Base-by-base conservation (phyloP, 129 eudicot genomes). In the Saposhnikovia divaricata region DNA sequence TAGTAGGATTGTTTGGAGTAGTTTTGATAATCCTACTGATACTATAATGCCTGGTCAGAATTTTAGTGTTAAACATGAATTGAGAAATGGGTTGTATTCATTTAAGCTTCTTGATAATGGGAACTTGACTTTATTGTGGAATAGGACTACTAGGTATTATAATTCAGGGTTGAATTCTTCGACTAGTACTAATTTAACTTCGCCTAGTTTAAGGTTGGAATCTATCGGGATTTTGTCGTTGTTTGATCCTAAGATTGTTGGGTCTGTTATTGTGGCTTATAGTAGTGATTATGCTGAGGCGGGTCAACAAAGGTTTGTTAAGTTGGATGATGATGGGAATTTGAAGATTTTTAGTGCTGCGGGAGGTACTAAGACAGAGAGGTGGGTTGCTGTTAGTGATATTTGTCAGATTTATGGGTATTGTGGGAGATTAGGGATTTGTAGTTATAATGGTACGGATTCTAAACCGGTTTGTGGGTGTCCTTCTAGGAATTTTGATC, bases 341-440 rank as follows among this genome's bases (percentile, higher is more conserved):
- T 79, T 93, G 75, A 91, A 93, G 78, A 93, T 93, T 59, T 90
- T 88, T 75, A 91, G 97, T 53, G 89, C 89, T 15, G 38, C 86
- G 1, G 59, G 28, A n/a, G 85, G 87, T n/a, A 87, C 78, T 55
- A 83, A 86, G 3, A 87, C 44, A 12, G 83, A 74, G 69, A 87
- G 97, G 55, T 94, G 98, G 98, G 87, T 93, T 48, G 98, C 98
- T 61, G 91, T 94, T 39, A 80, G 84, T 77, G 97, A 94, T 87
- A 96, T 90, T 38, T 94, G 98, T 84, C 77, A 84, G 57, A 95
- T 94, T 25, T 94, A 81, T 61, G 98, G 97, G 45, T 94, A 81
- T 73, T 94, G 98, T 87, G 98, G 98, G 46, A 83, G 92, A 70
- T 72, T 88, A 61, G 98, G 98, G 21, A 84, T 94, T 13, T 94